These are phyloP conservation scores for Purpureocillium takamizusanense DNA, from an alignment of 2,329 filamentous ascomycete genomes.

Conservation along the genomic window DNA sequence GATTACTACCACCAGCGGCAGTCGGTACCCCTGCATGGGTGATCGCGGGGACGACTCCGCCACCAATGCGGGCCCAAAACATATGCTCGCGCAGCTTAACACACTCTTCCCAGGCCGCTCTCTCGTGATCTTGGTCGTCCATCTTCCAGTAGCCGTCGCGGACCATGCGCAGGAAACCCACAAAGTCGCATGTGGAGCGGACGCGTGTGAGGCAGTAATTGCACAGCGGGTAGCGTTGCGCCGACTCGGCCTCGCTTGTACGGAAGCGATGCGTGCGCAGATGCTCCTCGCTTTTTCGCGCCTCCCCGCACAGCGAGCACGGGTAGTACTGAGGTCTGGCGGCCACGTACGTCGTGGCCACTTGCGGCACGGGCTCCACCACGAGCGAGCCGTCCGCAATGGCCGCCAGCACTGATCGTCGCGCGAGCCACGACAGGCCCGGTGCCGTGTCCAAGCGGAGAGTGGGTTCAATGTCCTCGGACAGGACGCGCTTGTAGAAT, in stretches of 20 bases:
- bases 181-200: conserved; percentile 82
- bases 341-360: conserved; percentile 34
- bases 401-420: conserved; percentile 72
- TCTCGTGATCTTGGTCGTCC: conserved; percentile 75
- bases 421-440: conserved; percentile 86
- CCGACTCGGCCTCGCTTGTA: conserved; percentile 75
- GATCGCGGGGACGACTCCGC: conserved; percentile 76
- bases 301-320: conserved; percentile 85
- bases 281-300: conserved; percentile 60
- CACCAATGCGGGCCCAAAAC: conserved; percentile 93
- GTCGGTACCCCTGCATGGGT: conserved; percentile 15
- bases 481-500: conserved; percentile 84
- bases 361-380: conserved; percentile 74
- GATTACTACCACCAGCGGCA: no score
- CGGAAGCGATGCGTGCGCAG: conserved; percentile 80
- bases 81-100: conserved; percentile 84
- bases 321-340: conserved; percentile 50
- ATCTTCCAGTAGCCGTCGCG: conserved; percentile 88
- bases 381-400: conserved; percentile 80
- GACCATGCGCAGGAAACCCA: conserved; percentile 83
- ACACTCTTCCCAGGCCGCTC: conserved; percentile 89
- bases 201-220: conserved; percentile 77
- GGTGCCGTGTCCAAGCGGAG: conserved; percentile 82
- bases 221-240: conserved; percentile 84
- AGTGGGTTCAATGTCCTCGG: conserved; percentile 91